Evolutionary conservation across 441 rosid species (phyloP).

Genomic region (Corymbia citriodora): DNA sequence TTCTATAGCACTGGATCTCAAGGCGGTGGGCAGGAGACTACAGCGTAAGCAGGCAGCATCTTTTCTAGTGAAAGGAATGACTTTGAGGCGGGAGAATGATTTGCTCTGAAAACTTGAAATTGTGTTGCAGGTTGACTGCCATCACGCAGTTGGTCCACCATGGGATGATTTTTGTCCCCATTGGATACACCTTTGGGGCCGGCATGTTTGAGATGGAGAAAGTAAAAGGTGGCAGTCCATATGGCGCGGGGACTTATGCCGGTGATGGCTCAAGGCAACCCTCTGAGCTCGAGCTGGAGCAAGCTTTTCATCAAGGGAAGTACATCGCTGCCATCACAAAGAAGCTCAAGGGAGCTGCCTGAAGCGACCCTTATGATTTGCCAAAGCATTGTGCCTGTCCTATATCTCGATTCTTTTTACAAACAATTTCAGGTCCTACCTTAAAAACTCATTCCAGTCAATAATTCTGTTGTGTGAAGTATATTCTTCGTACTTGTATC

Average conservation of each 20-base stretch:
- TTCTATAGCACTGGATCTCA: slow-evolving; percentile 96
- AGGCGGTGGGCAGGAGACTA: slow-evolving; percentile 99
- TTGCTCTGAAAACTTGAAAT: neutral
- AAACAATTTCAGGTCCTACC: neutral
- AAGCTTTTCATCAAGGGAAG: slow-evolving; percentile 98
- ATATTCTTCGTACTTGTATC: neutral
- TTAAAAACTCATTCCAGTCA: neutral
- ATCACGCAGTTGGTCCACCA: slow-evolving; percentile 97
- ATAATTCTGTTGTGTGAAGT: neutral
- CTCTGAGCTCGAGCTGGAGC: slow-evolving; percentile 69
- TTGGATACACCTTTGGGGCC: slow-evolving; percentile 96
- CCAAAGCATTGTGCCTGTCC: neutral
- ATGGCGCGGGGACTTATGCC: slow-evolving; percentile 92
- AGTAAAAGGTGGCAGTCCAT: slow-evolving; percentile 93
- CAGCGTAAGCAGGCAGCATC: slow-evolving; percentile 51
- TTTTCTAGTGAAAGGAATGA: neutral
- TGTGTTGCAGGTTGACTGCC: slow-evolving; percentile 60
- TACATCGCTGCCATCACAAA: slow-evolving; percentile 73
- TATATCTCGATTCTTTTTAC: neutral
- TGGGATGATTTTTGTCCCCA: slow-evolving; percentile 88
- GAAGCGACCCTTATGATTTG: neutral
- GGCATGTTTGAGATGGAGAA: slow-evolving; percentile 98
- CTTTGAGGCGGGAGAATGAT: neutral
- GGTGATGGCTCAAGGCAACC: slow-evolving; percentile 92
- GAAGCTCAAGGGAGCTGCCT: slow-evolving; percentile 77